A percentile compares a stretch with the other conserved stretches of the same genome.
phyloP scores from a whole-genome alignment of 2,329 filamentous ascomycete species.

The Exophiala viscosa region DNA sequence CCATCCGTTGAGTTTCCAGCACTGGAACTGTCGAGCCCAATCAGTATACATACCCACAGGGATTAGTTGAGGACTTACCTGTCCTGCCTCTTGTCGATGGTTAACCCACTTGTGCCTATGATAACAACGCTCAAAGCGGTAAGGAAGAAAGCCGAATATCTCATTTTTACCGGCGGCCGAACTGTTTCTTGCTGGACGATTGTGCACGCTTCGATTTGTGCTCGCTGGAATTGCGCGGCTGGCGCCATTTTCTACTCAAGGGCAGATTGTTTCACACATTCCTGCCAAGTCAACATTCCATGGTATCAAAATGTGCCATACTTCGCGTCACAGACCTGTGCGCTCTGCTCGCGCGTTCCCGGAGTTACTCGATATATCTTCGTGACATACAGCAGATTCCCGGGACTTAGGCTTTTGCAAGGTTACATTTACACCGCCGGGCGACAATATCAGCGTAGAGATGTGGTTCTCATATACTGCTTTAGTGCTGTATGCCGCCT shows the following conservation, averaged over 20 bases:
- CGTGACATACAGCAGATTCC: not conserved
- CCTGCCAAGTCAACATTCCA: slow-evolving; percentile 24
- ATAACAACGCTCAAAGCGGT: slow-evolving; percentile 8
- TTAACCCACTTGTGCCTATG: slow-evolving; percentile 1
- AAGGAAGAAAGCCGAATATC: slow-evolving; percentile 3
- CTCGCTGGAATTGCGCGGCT: not conserved
- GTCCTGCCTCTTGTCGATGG: slow-evolving; percentile 1
- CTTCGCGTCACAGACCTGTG: slow-evolving; percentile 8
- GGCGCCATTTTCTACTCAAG: slow-evolving; percentile 7
- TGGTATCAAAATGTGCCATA: not conserved
- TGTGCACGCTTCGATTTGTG: not conserved
- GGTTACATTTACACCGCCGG: not conserved
- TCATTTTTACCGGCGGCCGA: slow-evolving; percentile 13
- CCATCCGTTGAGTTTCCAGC: not conserved
- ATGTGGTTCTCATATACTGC: slow-evolving; percentile 15
- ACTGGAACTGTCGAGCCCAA: too few relatives aligned
- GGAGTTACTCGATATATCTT: not conserved
- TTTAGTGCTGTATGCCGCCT: not conserved
- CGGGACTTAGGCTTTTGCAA: not conserved
- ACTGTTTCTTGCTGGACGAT: not conserved
- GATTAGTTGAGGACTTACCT: not conserved
- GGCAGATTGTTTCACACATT: slow-evolving; percentile 15
- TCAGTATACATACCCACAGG: too few relatives aligned
- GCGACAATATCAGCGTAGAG: not conserved
- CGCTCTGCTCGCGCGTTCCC: slow-evolving; percentile 3